Evolutionary conservation across 1,284 basidiomycete genomes (phyloP), one percentile per base, ranked within the genome.

Genomic region (Boletus mariae): DNA sequence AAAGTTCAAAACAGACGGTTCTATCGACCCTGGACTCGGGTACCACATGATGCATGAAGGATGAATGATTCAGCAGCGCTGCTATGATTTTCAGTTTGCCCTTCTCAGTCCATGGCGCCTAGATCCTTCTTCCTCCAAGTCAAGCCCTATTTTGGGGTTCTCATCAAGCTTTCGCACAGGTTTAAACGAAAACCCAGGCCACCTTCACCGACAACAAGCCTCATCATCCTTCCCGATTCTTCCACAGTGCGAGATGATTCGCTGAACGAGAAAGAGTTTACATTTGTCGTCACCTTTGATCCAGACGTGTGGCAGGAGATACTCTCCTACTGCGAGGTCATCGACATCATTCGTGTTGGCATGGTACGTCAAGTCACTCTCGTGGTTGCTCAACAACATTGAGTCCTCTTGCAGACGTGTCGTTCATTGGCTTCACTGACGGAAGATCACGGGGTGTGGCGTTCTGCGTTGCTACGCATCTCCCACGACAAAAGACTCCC

Each of bases 251-350:
- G 47, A 10, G 51, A 57, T 42, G 47, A n/a, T 10, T 35, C 41
- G 28, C 37, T 41, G 47, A 41, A 28, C 1, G 49, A 43, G 23
- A 40, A 40, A 20, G 47, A 41, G 28, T 37, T 1, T 20, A 47
- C 35, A 4, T 34, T 49, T 9, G 42, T 29, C 2, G 51, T 51
- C 31, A 26, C 35, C 42, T 50, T 58, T 10, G 47, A 52, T 17
- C 42, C 47, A 12, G 11, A 52, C 12, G 13, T 54, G 15, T 60
- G 58, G 58, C 47, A 34, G 32, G 53, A 52, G 38, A 60, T 59
- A 43, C 52, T 59, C 8, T 37, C 41, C 25, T 59, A 50, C 26
- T 59, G 58, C n/a, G 58, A 54, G 11, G 53, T 55, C 32, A 10
- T 50, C 35, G 56, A 57, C 25, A 57, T 57, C 26, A 17, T 55